Evolutionary conservation across 768 basidiomycete species (phyloP), one percentile per base, ranked within the genome.

Genomic region (Agaricus blazei): DNA sequence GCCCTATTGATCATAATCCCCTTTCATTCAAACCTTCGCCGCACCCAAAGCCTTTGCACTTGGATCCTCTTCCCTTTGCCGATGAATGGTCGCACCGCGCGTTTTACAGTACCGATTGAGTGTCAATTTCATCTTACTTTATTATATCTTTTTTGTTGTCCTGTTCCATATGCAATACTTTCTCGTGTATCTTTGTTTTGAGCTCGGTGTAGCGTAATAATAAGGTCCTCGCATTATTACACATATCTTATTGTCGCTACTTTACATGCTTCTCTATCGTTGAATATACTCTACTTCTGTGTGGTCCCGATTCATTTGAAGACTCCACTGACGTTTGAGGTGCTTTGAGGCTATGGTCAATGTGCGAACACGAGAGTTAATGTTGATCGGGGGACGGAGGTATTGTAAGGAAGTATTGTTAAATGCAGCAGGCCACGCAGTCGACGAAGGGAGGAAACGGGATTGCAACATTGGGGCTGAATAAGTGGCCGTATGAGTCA

Each of bases 21-120:
- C 82, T 82, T 64, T 79, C 90, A 56, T 88, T 82, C 63, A 72
- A 75, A 64, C 73, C 82, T 72, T 75, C 82, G 69, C 75, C 79
- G 42, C 82, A 78, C 63, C 82, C 84, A 70, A 80, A 80, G 64
- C 77, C 77, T 37, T 86, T 85, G 60, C 83, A 86, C 68, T 72
- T 85, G 67, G 86, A 88, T 62, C 81, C 87, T 37, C 79, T 87
- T 54, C 87, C 88, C 45, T 88, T 86, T 64, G 77, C 83, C 62
- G 75, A 76, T 68, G 73, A 75, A 50, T 44, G 48, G 41, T 56
- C 42, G 29, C 54, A 48, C 15, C 62, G 67, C 70, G 67, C 73
- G 70, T 61, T 71, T 59, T 65, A 69, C 77, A 84, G 70, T 87
- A 85, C 48, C 71, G 87, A 85, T 78, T 70, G 51, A 56, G 55